A percentile compares a stretch with the other conserved stretches of the same genome.
Conservation (phyloP, 306 rosid genomes). For the Alnus rubra region DNA sequence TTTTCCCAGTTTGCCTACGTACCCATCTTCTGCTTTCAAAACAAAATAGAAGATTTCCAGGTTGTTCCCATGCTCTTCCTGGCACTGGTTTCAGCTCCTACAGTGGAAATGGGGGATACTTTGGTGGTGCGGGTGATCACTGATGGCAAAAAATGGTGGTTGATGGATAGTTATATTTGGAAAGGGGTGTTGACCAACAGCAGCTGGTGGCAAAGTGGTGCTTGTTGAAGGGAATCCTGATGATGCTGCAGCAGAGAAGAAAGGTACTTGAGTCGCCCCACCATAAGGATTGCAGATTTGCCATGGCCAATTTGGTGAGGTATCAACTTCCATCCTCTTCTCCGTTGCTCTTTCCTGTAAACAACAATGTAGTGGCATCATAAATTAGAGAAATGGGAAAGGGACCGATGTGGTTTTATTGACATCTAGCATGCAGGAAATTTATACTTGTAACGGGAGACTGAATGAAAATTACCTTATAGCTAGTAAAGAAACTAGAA, state of each 20-base stretch:
- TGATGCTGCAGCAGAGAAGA: slow-evolving; percentile 97
- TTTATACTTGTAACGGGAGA: background rate
- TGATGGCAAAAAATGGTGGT: slow-evolving; percentile 50
- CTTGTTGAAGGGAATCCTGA: slow-evolving; percentile 94
- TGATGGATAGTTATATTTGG: slow-evolving; percentile 41
- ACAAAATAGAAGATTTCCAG: slow-evolving; percentile 13
- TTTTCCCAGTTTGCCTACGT: slow-evolving; percentile 16
- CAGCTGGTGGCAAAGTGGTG: slow-evolving; percentile 45
- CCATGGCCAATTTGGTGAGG: slow-evolving; percentile 60
- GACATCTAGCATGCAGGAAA: background rate
- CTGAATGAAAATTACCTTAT: slow-evolving; percentile 44
- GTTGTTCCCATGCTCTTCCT: slow-evolving; percentile 22
- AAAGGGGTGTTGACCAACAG: slow-evolving; percentile 55
- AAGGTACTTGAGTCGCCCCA: slow-evolving; percentile 49
- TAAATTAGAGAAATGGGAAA: background rate
- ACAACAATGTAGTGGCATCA: background rate
- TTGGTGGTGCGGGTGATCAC: slow-evolving; percentile 34
- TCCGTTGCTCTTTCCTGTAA: slow-evolving; percentile 81
- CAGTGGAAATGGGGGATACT: slow-evolving; percentile 53
- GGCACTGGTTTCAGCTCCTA: slow-evolving; percentile 47
- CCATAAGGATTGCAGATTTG: slow-evolving; percentile 56
- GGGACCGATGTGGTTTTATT: background rate
- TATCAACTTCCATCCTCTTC: slow-evolving; percentile 57
- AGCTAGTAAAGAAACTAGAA: slow-evolving; percentile 51
- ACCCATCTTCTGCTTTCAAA: slow-evolving; percentile 12